Conservation (phyloP, 139 green algal genomes). For the Ostreobium quekettii region DNA sequence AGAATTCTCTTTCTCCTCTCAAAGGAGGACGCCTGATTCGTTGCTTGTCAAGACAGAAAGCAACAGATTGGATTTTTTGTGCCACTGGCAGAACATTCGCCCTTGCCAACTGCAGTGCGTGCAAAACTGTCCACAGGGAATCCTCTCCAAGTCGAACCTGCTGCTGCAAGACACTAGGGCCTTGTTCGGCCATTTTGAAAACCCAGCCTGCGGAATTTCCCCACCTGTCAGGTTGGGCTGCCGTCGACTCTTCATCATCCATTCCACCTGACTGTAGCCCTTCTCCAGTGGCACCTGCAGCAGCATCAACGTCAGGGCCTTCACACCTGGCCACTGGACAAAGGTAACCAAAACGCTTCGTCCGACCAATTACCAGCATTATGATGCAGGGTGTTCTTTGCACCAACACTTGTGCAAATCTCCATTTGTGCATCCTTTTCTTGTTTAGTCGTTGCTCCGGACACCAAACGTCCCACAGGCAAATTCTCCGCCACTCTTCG, state of each 20-base stretch:
- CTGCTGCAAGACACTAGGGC: conserved; percentile 32
- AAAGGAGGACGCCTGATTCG: background rate
- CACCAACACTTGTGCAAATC: background rate
- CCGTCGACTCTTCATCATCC: conserved; percentile 38
- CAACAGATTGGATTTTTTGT: too few species aligned
- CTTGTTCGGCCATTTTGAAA: conserved; percentile 8
- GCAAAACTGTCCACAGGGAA: too few species aligned
- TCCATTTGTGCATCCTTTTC: background rate
- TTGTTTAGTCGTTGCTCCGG: background rate
- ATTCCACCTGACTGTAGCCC: conserved; percentile 83
- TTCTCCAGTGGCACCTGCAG: conserved; percentile 69
- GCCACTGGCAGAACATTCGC: too few species aligned
- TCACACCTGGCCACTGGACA: background rate
- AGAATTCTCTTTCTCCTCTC: background rate
- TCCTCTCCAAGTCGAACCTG: background rate
- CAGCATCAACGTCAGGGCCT: background rate
- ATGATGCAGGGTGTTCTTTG: background rate
- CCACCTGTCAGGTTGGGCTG: conserved; percentile 23
- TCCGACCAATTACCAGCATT: background rate
- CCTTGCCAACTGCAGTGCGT: too few species aligned
- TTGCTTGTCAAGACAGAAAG: background rate
- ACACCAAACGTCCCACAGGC: background rate
- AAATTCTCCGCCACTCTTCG: too few species aligned
- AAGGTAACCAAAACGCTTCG: background rate
- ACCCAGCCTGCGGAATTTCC: background rate